Base-by-base conservation (phyloP, 169 alveolate genomes). In the Sarcocystis neurona region DNA sequence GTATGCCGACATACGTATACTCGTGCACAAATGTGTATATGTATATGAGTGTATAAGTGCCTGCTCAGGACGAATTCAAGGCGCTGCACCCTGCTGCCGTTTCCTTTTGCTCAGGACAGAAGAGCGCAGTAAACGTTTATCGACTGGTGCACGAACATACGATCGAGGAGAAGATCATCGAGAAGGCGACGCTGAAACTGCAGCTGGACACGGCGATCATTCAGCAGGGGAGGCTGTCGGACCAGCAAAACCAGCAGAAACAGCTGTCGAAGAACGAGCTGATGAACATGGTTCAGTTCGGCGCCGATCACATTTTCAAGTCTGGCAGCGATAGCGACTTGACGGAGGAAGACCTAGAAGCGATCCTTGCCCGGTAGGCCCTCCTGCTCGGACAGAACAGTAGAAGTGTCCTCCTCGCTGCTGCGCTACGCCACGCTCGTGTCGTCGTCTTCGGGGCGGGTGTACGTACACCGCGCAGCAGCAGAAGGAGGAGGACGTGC, bases 101-200 rank as follows among this genome's bases (percentile, higher is more conserved):
- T n/a, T n/a, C n/a, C n/a, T n/a, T n/a, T n/a, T 63, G 20, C 41
- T 0, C 87, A 85, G 99, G 99, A n/a, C 99, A 98, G 90, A 96
- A 96, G 88, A 98, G 96, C 84, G 96, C 97, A 48, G 99, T 98
- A 37, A 95, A 96, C 89, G 99, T 98, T 0, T 98, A 97, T 92
- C 94, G 99, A 68, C 90, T 98, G 85, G 96, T 97, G 44, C 98
- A 98, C 63, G 98, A 98, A 87, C 96, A 97, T 93, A 97, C 99
- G 0, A 96, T 98, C n/a, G 99, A 98, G 93, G 99, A 98, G 91
- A 98, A 97, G 92, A 97, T 98, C 75, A 96, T 98, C 41, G 99
- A 98, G 92, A 94, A 99, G 79, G 98, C 99, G 58, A 97, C 98
- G 30, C 95, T 98, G 85, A 98, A 98, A 92, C 94, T 98, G 79